Evolutionary conservation across 345 rosid species (phyloP).

Genomic region (Brassica rapa): DNA sequence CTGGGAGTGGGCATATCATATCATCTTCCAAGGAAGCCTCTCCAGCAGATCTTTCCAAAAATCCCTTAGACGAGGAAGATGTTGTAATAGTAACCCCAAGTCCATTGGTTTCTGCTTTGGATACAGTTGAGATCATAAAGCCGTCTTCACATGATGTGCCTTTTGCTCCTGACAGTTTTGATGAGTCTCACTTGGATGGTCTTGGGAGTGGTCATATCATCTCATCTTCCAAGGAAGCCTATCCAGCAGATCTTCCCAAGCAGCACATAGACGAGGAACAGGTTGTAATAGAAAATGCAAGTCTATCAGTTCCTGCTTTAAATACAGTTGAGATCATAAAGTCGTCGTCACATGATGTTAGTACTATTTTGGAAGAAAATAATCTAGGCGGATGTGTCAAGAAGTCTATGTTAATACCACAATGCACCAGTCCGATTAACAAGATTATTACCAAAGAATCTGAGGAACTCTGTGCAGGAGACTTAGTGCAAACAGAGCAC

Average conservation of each 20-base stretch:
- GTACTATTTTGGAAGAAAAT: conserved; percentile 28
- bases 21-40: conserved; percentile 38
- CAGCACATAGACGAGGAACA: conserved; percentile 17
- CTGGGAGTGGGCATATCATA: conserved; percentile 25
- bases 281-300: conserved; percentile 20
- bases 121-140: conserved; percentile 31
- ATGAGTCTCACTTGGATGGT: conserved; percentile 43
- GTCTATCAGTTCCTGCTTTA: conserved; percentile 28
- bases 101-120: conserved; percentile 35
- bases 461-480: conserved; percentile 20
- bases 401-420: conserved; percentile 37
- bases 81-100: conserved; percentile 23
- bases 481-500: conserved; percentile 1
- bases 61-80: conserved; percentile 9
- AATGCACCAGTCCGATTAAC: conserved; percentile 29
- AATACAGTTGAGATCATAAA: conserved; percentile 19
- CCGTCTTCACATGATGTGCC: conserved; percentile 37
- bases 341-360: conserved; percentile 38
- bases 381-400: conserved; percentile 32
- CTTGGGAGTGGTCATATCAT: conserved; percentile 28
- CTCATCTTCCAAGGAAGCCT: conserved; percentile 37
- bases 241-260: conserved; percentile 33
- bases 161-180: conserved; percentile 54
- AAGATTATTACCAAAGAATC: conserved; percentile 24
- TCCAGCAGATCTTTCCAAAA: conserved; percentile 32